Base-by-base conservation (phyloP, 495 filamentous ascomycete species). In the Xylaria cubensis region DNA sequence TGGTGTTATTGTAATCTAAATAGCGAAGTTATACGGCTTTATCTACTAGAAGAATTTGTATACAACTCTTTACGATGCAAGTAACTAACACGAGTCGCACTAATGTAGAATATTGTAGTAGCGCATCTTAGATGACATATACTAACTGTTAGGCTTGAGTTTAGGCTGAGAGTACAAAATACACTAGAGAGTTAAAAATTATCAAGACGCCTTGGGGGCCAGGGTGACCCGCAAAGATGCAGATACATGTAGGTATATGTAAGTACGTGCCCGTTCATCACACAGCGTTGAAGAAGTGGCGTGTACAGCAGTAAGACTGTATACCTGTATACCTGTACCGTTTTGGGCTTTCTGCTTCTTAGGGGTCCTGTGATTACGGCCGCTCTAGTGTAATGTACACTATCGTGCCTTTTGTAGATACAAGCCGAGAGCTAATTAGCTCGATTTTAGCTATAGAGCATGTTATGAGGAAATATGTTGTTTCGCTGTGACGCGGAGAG, bases 191-290 rank as follows among this genome's bases (percentile, higher is more conserved):
- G 17, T 21, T 36, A 21, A 17, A 39, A 39, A 39, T 39, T n/a
- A 15, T 34, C 39, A 39, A 39, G 34, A 50, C 42, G 42, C 63
- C n/a, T 36, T 32, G 24, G 29, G 48, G 63, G 42, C 39, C 21
- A 48, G 8, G 21, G 21, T 26, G 63, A 65, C 63, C 63, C 63
- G 15, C 63, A 48, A 21, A 50, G 42, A 21, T 65, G 42, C 42
- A 65, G 63, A 65, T 65, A 48, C 26, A 50, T 32, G 63, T 48
- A 65, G 63, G 50, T 65, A 48, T 17, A 50, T 32, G 63, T 48
- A 50, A 5, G 21, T 48, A 64, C 5, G 42, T 50, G 42, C 42
- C 24, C 24, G 24, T 65, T 48, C 29, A 34, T 48, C 42, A 65
- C 63, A 48, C 24, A 65, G 42, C 42, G 61, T 65, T 46, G 17